Conservation (phyloP, 169 alveolate species). For the Plasmodium adleri region DNA sequence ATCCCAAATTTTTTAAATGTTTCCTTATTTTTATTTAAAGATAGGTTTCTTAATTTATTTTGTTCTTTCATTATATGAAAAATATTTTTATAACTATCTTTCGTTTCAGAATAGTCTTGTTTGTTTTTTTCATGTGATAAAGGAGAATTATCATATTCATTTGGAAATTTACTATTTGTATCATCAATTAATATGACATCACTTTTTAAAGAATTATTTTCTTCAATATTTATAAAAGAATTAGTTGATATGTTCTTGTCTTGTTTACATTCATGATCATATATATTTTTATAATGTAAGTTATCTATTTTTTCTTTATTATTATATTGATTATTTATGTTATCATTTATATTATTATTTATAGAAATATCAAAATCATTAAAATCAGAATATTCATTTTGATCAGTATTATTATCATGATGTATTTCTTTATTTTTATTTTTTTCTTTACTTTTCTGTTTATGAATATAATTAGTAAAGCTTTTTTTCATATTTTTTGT, state of each 20-base stretch:
- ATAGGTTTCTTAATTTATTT: background rate
- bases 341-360: constrained; percentile 2
- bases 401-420: background rate
- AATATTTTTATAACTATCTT: background rate
- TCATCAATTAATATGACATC: too few species aligned
- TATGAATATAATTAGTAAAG: constrained; percentile 25
- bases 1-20: background rate
- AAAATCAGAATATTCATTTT: background rate
- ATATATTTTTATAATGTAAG: too few species aligned
- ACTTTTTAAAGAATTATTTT: too few species aligned
- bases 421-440: background rate
- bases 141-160: too few species aligned
- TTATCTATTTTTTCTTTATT: background rate
- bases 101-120: background rate
- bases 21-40: background rate
- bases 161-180: too few species aligned
- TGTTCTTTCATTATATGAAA: background rate
- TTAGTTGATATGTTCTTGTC: too few species aligned
- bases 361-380: background rate
- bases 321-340: background rate
- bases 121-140: too few species aligned
- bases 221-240: too few species aligned
- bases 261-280: background rate
- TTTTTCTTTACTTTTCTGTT: constrained; percentile 23
- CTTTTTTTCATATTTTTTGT: constrained; percentile 51